Evolutionary conservation across 2,329 filamentous ascomycete species (phyloP).

Genomic region (Pestalotiopsis sp.): DNA sequence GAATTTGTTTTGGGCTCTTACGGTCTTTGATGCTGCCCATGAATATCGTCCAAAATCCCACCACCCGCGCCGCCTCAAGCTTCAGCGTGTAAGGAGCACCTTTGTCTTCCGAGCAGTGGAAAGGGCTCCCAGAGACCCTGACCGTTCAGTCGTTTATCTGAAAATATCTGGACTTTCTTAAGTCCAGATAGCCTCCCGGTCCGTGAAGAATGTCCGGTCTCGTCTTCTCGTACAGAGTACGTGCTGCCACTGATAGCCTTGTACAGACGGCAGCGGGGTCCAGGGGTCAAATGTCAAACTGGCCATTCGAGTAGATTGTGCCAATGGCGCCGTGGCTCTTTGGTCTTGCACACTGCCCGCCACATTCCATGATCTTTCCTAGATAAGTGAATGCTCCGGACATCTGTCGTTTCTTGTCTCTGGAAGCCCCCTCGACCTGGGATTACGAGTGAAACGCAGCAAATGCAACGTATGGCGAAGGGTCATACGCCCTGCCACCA

Average conservation of each 20-base stretch:
- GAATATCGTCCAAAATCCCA: slow-evolving; percentile 47
- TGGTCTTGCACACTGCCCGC: slow-evolving; percentile 47
- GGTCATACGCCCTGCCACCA: slow-evolving; percentile 46
- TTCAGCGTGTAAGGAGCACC: slow-evolving; percentile 46
- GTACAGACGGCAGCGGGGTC: slow-evolving; percentile 44
- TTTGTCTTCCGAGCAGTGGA: slow-evolving; percentile 30
- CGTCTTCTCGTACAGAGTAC: slow-evolving; percentile 58
- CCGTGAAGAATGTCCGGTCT: slow-evolving; percentile 52
- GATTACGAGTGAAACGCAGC: slow-evolving; percentile 29
- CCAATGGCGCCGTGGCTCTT: slow-evolving; percentile 46
- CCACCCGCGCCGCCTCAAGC: slow-evolving; percentile 45
- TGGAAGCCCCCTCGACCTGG: slow-evolving; percentile 14
- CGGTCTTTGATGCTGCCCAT: slow-evolving; percentile 49
- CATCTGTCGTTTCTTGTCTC: slow-evolving; percentile 16
- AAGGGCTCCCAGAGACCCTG: slow-evolving; percentile 41
- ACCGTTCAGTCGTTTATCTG: too few species aligned
- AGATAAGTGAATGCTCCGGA: slow-evolving; percentile 48
- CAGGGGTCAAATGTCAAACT: slow-evolving; percentile 49
- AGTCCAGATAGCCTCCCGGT: slow-evolving; percentile 49
- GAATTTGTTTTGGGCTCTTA: slow-evolving; percentile 15
- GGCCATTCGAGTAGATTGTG: slow-evolving; percentile 40
- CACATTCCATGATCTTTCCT: slow-evolving; percentile 60
- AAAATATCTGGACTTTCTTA: slow-evolving; percentile 43
- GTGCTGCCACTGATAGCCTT: slow-evolving; percentile 51
- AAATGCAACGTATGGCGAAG: slow-evolving; percentile 42